Base-by-base conservation (phyloP, 371 early-diverging fungal genomes). In the Batkoa obscura region DNA sequence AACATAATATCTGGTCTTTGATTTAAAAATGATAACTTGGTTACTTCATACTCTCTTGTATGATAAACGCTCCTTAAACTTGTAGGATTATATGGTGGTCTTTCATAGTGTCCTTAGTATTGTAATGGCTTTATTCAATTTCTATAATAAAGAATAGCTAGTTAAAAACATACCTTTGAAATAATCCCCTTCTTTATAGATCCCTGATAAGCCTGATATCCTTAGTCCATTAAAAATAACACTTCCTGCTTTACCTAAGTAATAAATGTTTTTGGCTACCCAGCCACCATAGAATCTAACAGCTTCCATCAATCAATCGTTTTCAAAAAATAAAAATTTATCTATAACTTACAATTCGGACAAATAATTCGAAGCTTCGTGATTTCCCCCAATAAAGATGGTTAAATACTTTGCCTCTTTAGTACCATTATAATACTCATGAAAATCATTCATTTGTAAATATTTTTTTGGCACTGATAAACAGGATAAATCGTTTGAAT, bases 321-420 rank as follows among this genome's bases (percentile, higher is more conserved):
- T 17, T 12, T 6, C 41, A 35, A 42, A 34, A 45, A 50, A 42
- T 37, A n/a, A 35, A 35, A 52, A 51, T 49, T 37, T 3, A 9
- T 50, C n/a, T 35, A 39, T 45, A 3, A 69, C 76, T 62, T 72
- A 90, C 73, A 96, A 70, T 68, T 98, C 97, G 75, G 84, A 84
- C 36, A 94, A 65, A 62, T 93, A 89, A 61, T 83, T 86, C 38
- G 84, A 83, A 0, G 94, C 88, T 69, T 98, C 98, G 62, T 98
- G 98, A 65, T 98, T 98, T 13, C 98, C 98, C 2, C 98, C 98
- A 57, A 98, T 80, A 64, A 96, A 90, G 1, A 98, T 59, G 1
- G 97, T 95, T 0, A 84, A 86, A 41, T 82, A 66, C 0, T 93
- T 94, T 32, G 91, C 90, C 23, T 56, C 66, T 35, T 66, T 69